Base-by-base conservation (phyloP, 768 basidiomycete species). In the Macrolepiota fuliginosa region DNA sequence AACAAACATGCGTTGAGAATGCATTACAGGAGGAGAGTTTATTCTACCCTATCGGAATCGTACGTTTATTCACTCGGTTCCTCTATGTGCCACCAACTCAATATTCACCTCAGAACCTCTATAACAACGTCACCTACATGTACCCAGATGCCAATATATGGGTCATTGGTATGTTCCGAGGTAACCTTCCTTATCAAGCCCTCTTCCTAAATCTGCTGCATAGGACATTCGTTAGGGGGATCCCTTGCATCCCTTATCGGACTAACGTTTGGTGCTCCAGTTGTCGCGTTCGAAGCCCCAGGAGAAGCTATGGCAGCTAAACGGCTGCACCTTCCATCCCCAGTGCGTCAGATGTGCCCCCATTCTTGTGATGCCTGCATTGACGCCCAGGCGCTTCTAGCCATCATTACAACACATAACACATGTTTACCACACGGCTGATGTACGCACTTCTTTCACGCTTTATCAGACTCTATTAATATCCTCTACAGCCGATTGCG, bases 91-190 rank as follows among this genome's bases (percentile, higher is more conserved):
- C 46, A 40, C 52, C n/a, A 42, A 17, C 56, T 46, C 13, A 60
- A 15, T 13, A 25, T 27, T 29, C 24, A 19, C 52, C 32, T 1
- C 57, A 96, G 94, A 90, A 96, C 70, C 78, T 98, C 6, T 98
- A 94, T 74, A 93, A 95, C 73, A 94, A 97, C 71, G 79, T 98
- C 56, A 86, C 91, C 2, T 90, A 88, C 66, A 85, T 96, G 83
- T 98, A 96, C 70, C 96, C 96, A 0, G 70, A 90, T 46, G 81
- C 95, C 36, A 86, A 88, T 58, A 96, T 98, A 55, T 98, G 96
- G 96, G 68, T 98, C 3, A 84, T 84, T 37, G 60, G 60, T 61
- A 19, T 7, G 52, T 29, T 27, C 22, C 1, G 17, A 2, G 3
- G 15, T 10, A 13, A n/a, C 15, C 32, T 61, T 37, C 60, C 46